Evolutionary conservation across 495 filamentous ascomycete species (phyloP), one percentile per base, ranked within the genome.

Genomic region (Aspergillus leporis): DNA sequence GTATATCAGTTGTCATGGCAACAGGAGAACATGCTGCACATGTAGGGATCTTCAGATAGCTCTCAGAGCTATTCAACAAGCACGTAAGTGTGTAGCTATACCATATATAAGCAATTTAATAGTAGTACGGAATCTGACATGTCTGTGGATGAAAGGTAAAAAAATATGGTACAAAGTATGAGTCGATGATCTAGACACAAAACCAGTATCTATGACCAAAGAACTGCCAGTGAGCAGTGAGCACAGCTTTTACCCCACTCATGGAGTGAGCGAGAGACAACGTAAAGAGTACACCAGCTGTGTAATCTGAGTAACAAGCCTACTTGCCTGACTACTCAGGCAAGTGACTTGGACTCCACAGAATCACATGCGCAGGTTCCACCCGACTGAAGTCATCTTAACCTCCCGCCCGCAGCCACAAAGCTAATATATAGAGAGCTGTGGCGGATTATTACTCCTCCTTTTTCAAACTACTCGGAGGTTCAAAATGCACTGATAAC

Each of bases 321-420:
- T 21, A 12, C 13, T 12, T 32, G 50, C 50, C 50, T 53, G 50
- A 53, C 3, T 25, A 12, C 4, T 14, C 1, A 36, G 50, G 50
- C 50, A 53, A 28, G 25, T 28, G n/a, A 28, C 25, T 28, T 28
- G 12, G 16, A 31, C 48, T 30, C 23, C 48, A 21, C 46, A 57
- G 22, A 40, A 56, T 34, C 53, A 46, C 50, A 53, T 53, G 50
- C 43, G 13, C 43, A 1, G 10, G 19, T 23, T 12, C 19, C 43
- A 22, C 16, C 4, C 1, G 19, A 47, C 4, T 10, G 10, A 23
- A 7, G 10, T 23, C 43, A 47, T 4, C 13, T 47, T 3, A 41
- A 16, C 38, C 38, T 41, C 38, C 38, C 38, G 38, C 38, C 43
- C 43, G 43, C 43, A 47, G 43, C 43, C 43, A 47, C 43, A 43